Evolutionary conservation across 805 yeast species (phyloP).

Genomic region (Myxozyma monticola): DNA sequence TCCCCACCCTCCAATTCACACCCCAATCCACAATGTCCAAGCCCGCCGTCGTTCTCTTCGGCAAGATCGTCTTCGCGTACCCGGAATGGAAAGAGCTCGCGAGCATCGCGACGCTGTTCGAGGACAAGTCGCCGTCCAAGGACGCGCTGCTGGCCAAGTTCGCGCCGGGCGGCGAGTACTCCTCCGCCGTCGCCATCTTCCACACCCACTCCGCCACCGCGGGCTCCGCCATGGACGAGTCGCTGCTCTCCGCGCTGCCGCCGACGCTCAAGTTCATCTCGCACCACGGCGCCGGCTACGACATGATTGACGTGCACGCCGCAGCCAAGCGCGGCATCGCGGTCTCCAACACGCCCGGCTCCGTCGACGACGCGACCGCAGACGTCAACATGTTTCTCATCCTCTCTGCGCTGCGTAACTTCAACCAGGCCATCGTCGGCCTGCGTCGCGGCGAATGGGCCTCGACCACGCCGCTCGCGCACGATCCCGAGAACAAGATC

Average conservation of each 20-base stretch:
- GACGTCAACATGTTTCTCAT: conserved; percentile 65
- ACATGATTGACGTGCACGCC: conserved; percentile 62
- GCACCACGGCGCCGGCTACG: conserved; percentile 70
- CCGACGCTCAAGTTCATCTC: conserved; percentile 52
- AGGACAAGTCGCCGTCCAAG: conserved; percentile 23
- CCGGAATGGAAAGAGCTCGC: conserved; percentile 60
- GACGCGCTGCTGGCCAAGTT: conserved; percentile 46
- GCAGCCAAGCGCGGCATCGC: conserved; percentile 56
- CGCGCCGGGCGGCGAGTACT: conserved; percentile 41
- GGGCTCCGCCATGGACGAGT: conserved; percentile 66
- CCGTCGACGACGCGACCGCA: conserved; percentile 72
- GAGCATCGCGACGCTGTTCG: conserved; percentile 35
- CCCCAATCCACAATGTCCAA: no score
- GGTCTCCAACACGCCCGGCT: conserved; percentile 61
- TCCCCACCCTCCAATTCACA: no score
- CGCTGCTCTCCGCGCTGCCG: conserved; percentile 59
- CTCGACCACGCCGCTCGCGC: conserved; percentile 61
- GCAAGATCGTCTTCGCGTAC: conserved; percentile 60
- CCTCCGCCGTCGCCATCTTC: conserved; percentile 45
- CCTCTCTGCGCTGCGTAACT: conserved; percentile 66
- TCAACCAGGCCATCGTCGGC: conserved; percentile 56
- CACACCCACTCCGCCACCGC: conserved; percentile 52
- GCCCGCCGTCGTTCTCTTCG: conserved; percentile 67
- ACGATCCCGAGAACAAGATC: conserved; percentile 70
- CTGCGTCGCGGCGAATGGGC: conserved; percentile 63